Conservation (phyloP, 495 filamentous ascomycete genomes). For the Apodospora peruviana region DNA sequence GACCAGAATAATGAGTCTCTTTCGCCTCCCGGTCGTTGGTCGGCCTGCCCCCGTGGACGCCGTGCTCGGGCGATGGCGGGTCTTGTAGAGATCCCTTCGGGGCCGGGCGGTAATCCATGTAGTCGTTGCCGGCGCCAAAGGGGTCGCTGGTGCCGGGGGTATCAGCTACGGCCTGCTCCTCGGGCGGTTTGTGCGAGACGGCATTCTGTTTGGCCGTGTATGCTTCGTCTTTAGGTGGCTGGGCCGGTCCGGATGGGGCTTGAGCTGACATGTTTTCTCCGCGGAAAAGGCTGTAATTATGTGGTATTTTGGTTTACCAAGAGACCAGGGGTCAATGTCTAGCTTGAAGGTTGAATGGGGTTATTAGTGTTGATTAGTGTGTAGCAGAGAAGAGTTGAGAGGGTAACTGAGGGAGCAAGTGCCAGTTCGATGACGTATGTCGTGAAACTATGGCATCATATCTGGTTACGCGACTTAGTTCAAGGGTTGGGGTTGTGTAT, state of each 20-base stretch:
- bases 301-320: no score
- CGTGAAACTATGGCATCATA: no score
- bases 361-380: no score
- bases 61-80: constrained; percentile 23
- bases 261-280: constrained; percentile 16
- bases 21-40: constrained; percentile 11
- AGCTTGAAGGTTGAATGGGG: no score
- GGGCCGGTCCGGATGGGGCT: constrained; percentile 34
- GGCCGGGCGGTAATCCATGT: constrained; percentile 20
- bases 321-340: no score
- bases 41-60: constrained; percentile 28
- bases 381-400: no score
- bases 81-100: constrained; percentile 6
- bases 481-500: no score
- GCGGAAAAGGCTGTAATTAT: no score
- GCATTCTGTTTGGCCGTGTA: constrained; percentile 43
- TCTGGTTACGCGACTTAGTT: no score
- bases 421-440: no score
- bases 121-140: constrained; percentile 14
- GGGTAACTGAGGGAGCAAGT: no score
- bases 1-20: constrained; percentile 8
- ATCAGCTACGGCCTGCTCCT: constrained; percentile 37
- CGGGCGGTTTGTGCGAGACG: constrained; percentile 40
- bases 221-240: constrained; percentile 48
- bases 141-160: constrained; percentile 10